phyloP scores from a whole-genome alignment of 2,329 filamentous ascomycete genomes.

The Claviceps digitariae region DNA sequence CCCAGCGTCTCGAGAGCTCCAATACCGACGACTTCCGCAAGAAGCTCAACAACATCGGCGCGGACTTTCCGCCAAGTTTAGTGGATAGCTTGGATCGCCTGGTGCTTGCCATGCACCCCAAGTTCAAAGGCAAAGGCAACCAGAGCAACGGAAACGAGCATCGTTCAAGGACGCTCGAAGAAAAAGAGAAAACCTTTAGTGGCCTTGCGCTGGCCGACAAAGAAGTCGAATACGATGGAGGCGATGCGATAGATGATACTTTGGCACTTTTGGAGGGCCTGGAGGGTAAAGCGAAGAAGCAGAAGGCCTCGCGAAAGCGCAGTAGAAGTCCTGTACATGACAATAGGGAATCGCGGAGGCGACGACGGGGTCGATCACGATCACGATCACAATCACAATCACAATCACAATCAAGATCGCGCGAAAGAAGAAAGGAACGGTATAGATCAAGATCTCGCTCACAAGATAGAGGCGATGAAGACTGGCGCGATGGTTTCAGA shows the following conservation, averaged over 20 bases:
- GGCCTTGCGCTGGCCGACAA: constrained; percentile 80
- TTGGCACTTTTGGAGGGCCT: constrained; percentile 81
- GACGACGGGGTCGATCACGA: constrained; percentile 23
- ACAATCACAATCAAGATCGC: constrained; percentile 25
- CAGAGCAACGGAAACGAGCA: constrained; percentile 27
- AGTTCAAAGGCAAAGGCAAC: constrained; percentile 51
- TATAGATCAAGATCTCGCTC: constrained; percentile 25
- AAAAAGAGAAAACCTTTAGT: constrained; percentile 80
- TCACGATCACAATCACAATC: constrained; percentile 31
- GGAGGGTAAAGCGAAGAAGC: constrained; percentile 49
- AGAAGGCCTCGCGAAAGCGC: constrained; percentile 37
- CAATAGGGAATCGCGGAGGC: constrained; percentile 26
- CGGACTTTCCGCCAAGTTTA: constrained; percentile 72
- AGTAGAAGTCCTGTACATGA: constrained; percentile 45
- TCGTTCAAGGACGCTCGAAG: constrained; percentile 37
- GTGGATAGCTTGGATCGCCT: constrained; percentile 85
- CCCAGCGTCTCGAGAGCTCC: constrained; percentile 65
- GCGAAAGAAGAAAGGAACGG: constrained; percentile 25
- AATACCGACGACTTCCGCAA: constrained; percentile 61
- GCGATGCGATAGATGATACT: constrained; percentile 78
- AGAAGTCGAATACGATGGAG: constrained; percentile 26
- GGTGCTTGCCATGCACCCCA: constrained; percentile 80
- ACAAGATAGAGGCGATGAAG: constrained; percentile 28
- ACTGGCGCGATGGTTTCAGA: constrained; percentile 26
- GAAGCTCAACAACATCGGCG: constrained; percentile 61